Evolutionary conservation across 768 basidiomycete species (phyloP), one percentile per base, ranked within the genome.

Genomic region (Cystofilobasidium bisporidii): DNA sequence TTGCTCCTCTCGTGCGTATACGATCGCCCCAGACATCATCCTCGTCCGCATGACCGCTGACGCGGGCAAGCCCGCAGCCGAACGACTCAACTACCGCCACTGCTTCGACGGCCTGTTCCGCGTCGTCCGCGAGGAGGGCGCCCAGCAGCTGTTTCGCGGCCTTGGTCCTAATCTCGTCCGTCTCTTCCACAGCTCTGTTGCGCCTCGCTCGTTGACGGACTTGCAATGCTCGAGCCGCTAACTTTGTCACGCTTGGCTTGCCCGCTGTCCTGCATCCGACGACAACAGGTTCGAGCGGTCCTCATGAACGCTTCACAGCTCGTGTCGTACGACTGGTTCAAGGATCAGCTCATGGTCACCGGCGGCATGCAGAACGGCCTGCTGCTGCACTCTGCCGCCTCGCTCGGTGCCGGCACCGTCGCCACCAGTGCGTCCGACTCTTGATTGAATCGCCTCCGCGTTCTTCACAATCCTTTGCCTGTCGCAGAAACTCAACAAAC

Each of bases 321-420:
- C 30, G 91, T 89, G 0, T 90, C 89, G 85, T 94, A 94, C 73
- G 91, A 94, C 76, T 90, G 88, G 76, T 91, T 91, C 83, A 94
- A 94, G 77, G 81, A 85, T 3, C 86, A 89, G 73, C 79, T 93
- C 8, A 77, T 92, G 59, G 85, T 85, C 76, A 84, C 84, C 3
- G 71, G 76, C 10, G 84, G 87, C 74, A 87, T 93, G 71, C 77
- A 86, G 0, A 91, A 94, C 72, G 91, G 91, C 72, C 89, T 91
- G 61, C 74, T 79, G 26, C 85, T 84, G 66, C 91, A 94, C 74
- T 90, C 91, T 72, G 84, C 87, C 0, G 91, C 91, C 1, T 88
- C 87, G 74, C 87, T 93, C 67, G 88, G 86, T 43, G 90, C 91
- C 57, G 89, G 89, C 53, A 91, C 89, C 2, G 87, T 91, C 1